Percentiles rank a stretch among this genome's conserved stretches.
These are phyloP conservation scores for Russula earlei DNA, from an alignment of 768 basidiomycete genomes.

Conservation along the genomic window DNA sequence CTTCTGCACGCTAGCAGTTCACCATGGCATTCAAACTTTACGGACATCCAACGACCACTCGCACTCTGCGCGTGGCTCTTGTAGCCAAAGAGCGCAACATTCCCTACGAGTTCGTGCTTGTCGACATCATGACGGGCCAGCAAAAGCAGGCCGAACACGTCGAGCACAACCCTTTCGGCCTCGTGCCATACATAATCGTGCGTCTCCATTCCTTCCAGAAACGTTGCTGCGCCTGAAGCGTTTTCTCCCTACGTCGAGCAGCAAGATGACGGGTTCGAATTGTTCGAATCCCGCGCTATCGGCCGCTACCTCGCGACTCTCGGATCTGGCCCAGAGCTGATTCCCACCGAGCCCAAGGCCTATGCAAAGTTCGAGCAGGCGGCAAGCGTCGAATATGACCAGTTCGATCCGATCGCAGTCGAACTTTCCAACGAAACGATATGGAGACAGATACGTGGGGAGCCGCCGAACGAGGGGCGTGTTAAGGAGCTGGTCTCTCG, in stretches of 20 bases:
- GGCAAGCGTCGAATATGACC: slow-evolving; percentile 21
- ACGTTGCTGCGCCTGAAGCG: too few relatives aligned
- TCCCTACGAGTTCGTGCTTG: too few relatives aligned
- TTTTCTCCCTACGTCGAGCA: neutral
- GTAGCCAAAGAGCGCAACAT: too few relatives aligned
- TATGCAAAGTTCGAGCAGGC: slow-evolving; percentile 25
- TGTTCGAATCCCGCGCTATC: slow-evolving; percentile 26
- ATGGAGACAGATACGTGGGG: neutral
- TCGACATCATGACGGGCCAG: too few relatives aligned
- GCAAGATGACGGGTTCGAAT: slow-evolving; percentile 23
- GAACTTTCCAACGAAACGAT: neutral
- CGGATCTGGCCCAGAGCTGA: slow-evolving; percentile 21
- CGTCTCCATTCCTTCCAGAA: too few relatives aligned
- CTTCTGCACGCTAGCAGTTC: too few relatives aligned
- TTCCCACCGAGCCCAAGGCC: slow-evolving; percentile 20
- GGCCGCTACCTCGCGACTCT: slow-evolving; percentile 21
- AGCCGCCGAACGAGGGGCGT: neutral
- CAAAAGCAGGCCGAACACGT: too few relatives aligned
- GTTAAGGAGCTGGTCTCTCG: neutral
- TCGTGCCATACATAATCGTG: too few relatives aligned
- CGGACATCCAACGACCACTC: too few relatives aligned
- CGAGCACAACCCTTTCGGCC: too few relatives aligned
- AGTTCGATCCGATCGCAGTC: neutral
- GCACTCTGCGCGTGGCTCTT: too few relatives aligned
- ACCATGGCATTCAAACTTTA: too few relatives aligned